phyloP scores from a whole-genome alignment of 163 green algal genomes.

The Scenedesmus sp. region DNA sequence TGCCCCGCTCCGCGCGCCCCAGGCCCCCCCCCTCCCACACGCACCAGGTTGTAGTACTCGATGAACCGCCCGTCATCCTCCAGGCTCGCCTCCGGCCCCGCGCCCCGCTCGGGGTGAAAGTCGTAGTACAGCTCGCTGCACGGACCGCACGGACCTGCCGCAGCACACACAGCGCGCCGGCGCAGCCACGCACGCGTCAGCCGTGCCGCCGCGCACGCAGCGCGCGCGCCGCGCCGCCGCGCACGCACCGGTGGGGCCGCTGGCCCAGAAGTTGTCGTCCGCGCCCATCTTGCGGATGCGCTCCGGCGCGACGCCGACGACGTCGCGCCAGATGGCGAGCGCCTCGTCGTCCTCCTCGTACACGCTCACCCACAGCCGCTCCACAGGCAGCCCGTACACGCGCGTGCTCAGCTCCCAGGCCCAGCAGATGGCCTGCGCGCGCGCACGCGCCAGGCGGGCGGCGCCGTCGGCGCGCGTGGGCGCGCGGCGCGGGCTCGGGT shows the following conservation, averaged over 20 bases:
- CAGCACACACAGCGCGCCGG: neutral
- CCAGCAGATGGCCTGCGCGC: conserved; percentile 74
- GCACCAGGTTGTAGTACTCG: conserved; percentile 97
- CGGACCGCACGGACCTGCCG: conserved; percentile 89
- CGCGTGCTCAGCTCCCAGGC: conserved; percentile 92
- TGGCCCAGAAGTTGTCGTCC: conserved; percentile 96
- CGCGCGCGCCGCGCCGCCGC: too few relatives aligned
- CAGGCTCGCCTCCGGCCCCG: conserved; percentile 61
- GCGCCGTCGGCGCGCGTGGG: neutral
- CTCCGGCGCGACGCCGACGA: conserved; percentile 71
- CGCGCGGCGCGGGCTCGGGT: too few relatives aligned
- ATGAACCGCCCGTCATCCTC: conserved; percentile 95
- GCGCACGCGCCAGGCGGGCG: neutral
- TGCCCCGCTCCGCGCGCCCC: too few relatives aligned
- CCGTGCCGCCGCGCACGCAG: too few relatives aligned
- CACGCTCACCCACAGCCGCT: conserved; percentile 91
- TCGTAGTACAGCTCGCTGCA: conserved; percentile 98
- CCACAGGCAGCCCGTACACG: conserved; percentile 73
- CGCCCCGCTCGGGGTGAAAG: conserved; percentile 85
- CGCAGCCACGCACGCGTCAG: too few relatives aligned
- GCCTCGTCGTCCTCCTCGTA: conserved; percentile 91
- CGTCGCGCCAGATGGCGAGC: conserved; percentile 83
- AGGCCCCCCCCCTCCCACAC: neutral
- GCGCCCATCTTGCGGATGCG: conserved; percentile 87
- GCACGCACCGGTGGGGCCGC: conserved; percentile 77